Evolutionary conservation across 805 yeast genomes (phyloP).

Genomic region (Pichia rugopelliculosa): DNA sequence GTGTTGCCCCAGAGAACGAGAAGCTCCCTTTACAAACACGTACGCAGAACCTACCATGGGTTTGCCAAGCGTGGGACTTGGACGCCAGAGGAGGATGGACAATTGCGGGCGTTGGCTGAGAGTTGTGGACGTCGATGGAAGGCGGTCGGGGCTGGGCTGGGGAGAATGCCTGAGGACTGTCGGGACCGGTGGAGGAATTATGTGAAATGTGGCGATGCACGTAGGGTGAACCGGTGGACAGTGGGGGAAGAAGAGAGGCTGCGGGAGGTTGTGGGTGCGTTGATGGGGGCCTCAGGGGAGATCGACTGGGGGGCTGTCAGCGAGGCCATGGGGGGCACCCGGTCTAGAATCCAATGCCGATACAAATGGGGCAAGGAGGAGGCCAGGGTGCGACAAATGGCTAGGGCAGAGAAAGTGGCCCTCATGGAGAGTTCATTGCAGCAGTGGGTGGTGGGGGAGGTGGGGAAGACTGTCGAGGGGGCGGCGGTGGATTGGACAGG

Average conservation of each 20-base stretch:
- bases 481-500: background rate
- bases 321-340: constrained; percentile 79
- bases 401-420: background rate
- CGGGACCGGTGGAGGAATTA: constrained; percentile 95
- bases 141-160: constrained; percentile 66
- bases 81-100: constrained; percentile 74
- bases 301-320: constrained; percentile 91
- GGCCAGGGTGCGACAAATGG: background rate
- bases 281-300: constrained; percentile 36
- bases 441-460: background rate
- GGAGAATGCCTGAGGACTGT: constrained; percentile 97
- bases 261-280: constrained; percentile 93
- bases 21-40: constrained; percentile 89
- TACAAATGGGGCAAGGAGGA: constrained; percentile 83
- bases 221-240: constrained; percentile 78
- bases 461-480: background rate
- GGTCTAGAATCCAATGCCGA: constrained; percentile 91
- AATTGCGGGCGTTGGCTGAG: constrained; percentile 52
- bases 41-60: constrained; percentile 80
- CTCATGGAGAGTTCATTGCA: background rate
- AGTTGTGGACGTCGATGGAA: constrained; percentile 85
- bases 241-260: constrained; percentile 70
- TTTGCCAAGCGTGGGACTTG: constrained; percentile 86
- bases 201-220: constrained; percentile 77
- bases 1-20: constrained; percentile 81